Evolutionary conservation across 1,139 yeast genomes (phyloP), one percentile per base, ranked within the genome.

Genomic region (Zygoascus sp.): DNA sequence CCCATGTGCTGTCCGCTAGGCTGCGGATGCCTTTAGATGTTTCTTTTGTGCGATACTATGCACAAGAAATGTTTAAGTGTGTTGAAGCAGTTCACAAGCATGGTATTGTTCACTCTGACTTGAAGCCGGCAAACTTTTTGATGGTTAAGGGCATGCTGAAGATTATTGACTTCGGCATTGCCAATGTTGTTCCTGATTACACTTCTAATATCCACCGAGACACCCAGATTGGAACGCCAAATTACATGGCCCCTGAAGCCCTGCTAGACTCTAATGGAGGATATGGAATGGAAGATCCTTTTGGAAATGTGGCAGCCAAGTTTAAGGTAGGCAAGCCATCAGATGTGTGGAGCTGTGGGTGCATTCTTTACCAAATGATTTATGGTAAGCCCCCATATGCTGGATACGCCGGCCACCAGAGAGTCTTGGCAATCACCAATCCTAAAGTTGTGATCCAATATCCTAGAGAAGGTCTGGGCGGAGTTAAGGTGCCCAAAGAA

Each of bases 171-270:
- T 92, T 92, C 72, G 98, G 98, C 16, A 92, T 92, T 50, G 95
- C 97, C 11, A 86, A 90, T 66, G 88, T 92, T 0, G 92, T 92
- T 1, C 95, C 96, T 1, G 97, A 90, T 48, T 88, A 88, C 60
- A 92, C 98, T 0, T 81, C 86, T 25, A 92, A 92, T 58, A 79
- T 92, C 19, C 92, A 90, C 61, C 75, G 97, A 49, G 95, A 88
- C 52, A 79, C 89, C 5, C 97, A 88, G 63, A 84, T 89, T 49
- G 98, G 98, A 2, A 92, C 98, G 0, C 96, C 97, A 2, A 88
- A 86, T 63, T 92, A 92, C 64, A 92, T 92, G 98, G 97, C 98
- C 0, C 98, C 98, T 0, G 98, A 92, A 64, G 88, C 97, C 0
- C 70, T 90, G 48, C 74, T 83, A 39, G 95, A 83, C 63, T 78